A percentile compares a stretch with the other conserved stretches of the same genome.
Evolutionary conservation across 805 yeast species (phyloP).

Genomic region (Dipodascus albidus): DNA sequence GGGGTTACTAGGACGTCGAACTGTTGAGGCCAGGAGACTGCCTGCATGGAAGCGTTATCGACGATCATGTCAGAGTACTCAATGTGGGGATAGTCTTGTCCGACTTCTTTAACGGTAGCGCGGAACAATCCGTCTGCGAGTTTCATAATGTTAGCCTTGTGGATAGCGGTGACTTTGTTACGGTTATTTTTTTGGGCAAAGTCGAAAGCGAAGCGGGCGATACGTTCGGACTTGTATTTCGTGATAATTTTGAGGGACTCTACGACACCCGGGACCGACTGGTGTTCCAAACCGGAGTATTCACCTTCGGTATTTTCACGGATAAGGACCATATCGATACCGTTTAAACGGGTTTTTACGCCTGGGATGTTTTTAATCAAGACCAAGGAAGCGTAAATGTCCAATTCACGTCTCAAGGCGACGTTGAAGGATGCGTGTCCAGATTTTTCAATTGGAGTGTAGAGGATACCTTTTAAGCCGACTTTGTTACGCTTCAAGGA

Average conservation of each 20-base stretch:
- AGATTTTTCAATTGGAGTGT: slow-evolving; percentile 75
- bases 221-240: slow-evolving; percentile 88
- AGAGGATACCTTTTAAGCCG: slow-evolving; percentile 92
- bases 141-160: slow-evolving; percentile 98
- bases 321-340: slow-evolving; percentile 85
- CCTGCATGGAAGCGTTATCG: slow-evolving; percentile 98
- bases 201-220: slow-evolving; percentile 94
- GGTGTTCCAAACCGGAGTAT: slow-evolving; percentile 97
- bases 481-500: slow-evolving; percentile 93
- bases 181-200: slow-evolving; percentile 89
- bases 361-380: slow-evolving; percentile 90
- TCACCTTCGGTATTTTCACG: slow-evolving; percentile 99
- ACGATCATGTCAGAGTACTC: slow-evolving; percentile 87
- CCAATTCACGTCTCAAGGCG: slow-evolving; percentile 91
- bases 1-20: slow-evolving; percentile 97
- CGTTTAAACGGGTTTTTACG: slow-evolving; percentile 77
- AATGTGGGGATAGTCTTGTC: slow-evolving; percentile 73
- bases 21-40: slow-evolving; percentile 96
- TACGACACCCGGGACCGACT: slow-evolving; percentile 94
- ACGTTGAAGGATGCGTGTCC: slow-evolving; percentile 83
- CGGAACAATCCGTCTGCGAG: slow-evolving; percentile 97
- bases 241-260: slow-evolving; percentile 95
- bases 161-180: slow-evolving; percentile 89
- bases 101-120: slow-evolving; percentile 80
- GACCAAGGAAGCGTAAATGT: slow-evolving; percentile 91